Conservation (phyloP, 1,139 yeast genomes). For the Candida sp. region DNA sequence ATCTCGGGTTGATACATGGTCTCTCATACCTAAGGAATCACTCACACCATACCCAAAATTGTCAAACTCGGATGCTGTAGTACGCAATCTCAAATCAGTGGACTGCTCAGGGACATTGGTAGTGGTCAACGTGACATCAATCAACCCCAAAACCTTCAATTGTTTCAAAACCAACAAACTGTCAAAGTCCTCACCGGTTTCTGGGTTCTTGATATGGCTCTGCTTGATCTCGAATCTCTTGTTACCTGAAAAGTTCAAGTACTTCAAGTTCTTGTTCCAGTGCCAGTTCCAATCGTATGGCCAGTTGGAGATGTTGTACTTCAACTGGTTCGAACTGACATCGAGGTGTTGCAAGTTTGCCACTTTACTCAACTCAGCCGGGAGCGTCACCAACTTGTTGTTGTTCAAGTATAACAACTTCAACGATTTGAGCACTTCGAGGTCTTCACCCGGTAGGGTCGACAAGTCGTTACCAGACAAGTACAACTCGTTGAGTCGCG, state of each 20-base stretch:
- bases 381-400: conserved; percentile 85
- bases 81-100: conserved; percentile 83
- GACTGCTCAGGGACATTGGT: conserved; percentile 87
- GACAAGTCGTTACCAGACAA: conserved; percentile 85
- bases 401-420: conserved; percentile 74
- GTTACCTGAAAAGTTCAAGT: conserved; percentile 91
- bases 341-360: conserved; percentile 72
- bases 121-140: conserved; percentile 94
- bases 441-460: conserved; percentile 84
- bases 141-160: conserved; percentile 78
- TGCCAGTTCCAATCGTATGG: conserved; percentile 99
- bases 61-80: conserved; percentile 86
- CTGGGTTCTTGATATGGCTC: conserved; percentile 52
- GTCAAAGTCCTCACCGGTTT: conserved; percentile 61
- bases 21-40: conserved; percentile 78
- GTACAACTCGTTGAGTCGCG: conserved; percentile 66
- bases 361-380: conserved; percentile 85
- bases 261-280: conserved; percentile 75
- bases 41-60: conserved; percentile 90
- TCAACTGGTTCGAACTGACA: conserved; percentile 89
- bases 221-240: conserved; percentile 87
- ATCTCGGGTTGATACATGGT: conserved; percentile 77
- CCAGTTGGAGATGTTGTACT: conserved; percentile 92
- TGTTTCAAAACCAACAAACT: conserved; percentile 78
- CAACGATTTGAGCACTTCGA: conserved; percentile 63